These are phyloP conservation scores for Triadica sebifera DNA, from an alignment of 345 rosid species.

Conservation along the genomic window DNA sequence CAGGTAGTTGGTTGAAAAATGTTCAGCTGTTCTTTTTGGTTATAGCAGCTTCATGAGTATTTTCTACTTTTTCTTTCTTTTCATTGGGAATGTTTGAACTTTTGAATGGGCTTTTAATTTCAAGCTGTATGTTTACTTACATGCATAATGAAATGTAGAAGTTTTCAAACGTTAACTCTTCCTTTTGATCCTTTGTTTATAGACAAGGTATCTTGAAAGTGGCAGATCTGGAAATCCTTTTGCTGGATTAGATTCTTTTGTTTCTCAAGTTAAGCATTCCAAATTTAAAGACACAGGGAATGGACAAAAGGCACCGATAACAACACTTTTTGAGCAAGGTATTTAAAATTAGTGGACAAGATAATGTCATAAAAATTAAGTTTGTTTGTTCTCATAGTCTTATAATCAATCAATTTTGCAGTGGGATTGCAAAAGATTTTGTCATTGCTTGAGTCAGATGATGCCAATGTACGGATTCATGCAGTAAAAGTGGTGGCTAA, in stretches of 20 bases:
- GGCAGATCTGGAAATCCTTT: slow-evolving; percentile 25
- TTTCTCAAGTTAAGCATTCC: slow-evolving; percentile 20
- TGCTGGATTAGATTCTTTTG: slow-evolving; percentile 17
- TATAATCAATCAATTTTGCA: slow-evolving; percentile 11
- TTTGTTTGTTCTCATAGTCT: slow-evolving; percentile 14
- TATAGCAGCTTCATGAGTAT: background rate
- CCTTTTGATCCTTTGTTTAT: background rate
- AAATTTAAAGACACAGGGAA: background rate
- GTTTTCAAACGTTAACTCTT: background rate
- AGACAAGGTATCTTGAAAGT: slow-evolving; percentile 27
- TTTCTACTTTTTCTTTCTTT: background rate
- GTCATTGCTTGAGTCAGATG: slow-evolving; percentile 31
- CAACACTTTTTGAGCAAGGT: slow-evolving; percentile 36
- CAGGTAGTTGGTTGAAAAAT: slow-evolving; percentile 19
- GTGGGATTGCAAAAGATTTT: slow-evolving; percentile 38
- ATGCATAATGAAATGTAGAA: background rate
- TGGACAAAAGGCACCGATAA: slow-evolving; percentile 24
- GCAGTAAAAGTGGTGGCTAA: slow-evolving; percentile 39
- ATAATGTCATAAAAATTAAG: background rate
- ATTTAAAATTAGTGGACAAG: background rate
- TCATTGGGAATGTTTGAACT: background rate
- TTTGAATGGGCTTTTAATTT: background rate
- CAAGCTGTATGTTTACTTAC: background rate
- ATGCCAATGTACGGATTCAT: slow-evolving; percentile 31
- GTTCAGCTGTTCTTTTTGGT: background rate